Conservation (phyloP, 148 eudicot genomes). For the Rhododendron simsii region DNA sequence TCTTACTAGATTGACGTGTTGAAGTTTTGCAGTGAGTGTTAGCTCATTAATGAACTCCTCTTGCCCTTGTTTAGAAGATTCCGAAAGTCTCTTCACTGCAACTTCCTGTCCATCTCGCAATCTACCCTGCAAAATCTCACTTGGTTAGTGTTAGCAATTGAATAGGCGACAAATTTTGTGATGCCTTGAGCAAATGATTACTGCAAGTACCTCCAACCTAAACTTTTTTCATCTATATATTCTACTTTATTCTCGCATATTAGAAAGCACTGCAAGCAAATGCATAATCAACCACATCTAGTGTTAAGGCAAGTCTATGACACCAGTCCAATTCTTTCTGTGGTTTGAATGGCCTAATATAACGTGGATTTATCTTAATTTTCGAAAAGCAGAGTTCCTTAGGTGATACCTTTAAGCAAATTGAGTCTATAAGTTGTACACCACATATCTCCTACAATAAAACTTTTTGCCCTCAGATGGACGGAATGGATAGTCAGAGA, state of each 20-base stretch:
- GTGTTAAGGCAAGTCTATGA: no score
- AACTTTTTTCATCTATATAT: not conserved
- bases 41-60: conserved; percentile 23
- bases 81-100: conserved; percentile 11
- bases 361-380: no score
- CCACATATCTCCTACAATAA: no score
- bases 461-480: no score
- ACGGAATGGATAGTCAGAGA: no score
- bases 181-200: not conserved
- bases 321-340: no score
- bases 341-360: no score
- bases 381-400: no score
- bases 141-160: not conserved
- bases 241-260: not conserved
- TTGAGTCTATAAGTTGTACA: no score
- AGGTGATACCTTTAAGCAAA: no score
- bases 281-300: not conserved
- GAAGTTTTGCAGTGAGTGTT: not conserved
- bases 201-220: not conserved
- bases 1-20: conserved; percentile 36
- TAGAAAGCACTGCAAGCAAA: not conserved
- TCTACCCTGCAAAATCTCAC: conserved; percentile 23
- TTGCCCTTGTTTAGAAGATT: conserved; percentile 29
- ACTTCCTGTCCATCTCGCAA: conserved; percentile 28
- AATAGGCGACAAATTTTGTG: no score